Conservation (phyloP, 257 asterid genomes). For the Salvia splendens region DNA sequence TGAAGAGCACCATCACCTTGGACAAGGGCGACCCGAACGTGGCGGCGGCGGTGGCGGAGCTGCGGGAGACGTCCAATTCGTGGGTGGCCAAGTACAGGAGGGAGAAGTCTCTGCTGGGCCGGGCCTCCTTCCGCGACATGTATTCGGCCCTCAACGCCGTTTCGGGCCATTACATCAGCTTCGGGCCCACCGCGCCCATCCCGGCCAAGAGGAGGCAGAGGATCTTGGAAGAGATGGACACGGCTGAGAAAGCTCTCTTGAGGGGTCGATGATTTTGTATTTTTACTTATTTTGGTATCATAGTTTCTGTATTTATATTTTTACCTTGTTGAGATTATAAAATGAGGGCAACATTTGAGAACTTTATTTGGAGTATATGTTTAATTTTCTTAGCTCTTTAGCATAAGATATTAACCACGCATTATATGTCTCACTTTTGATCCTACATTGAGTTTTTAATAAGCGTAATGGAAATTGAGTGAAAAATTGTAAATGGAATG, state of each 20-base stretch:
- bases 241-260: conserved; percentile 83
- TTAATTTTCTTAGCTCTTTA: too few species aligned
- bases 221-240: conserved; percentile 89
- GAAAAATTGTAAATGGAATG: too few species aligned
- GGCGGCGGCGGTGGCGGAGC: conserved; percentile 71
- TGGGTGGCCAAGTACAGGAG: conserved; percentile 97
- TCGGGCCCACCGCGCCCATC: conserved; percentile 92
- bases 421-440: too few species aligned
- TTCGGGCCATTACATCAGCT: conserved; percentile 91
- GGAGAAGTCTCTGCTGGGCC: conserved; percentile 73
- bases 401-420: too few species aligned
- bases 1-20: conserved; percentile 56
- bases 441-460: too few species aligned
- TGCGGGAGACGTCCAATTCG: conserved; percentile 68
- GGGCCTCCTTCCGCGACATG: conserved; percentile 83
- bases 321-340: conserved; percentile 21
- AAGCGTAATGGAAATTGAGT: too few species aligned
- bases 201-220: conserved; percentile 88
- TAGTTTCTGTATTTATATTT: conserved; percentile 30
- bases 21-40: conserved; percentile 73
- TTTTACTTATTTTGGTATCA: conserved; percentile 13
- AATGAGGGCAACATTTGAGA: not conserved
- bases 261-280: conserved; percentile 64
- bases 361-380: not conserved
- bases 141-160: conserved; percentile 94